Percentiles rank a stretch among this genome's conserved stretches.
These are phyloP conservation scores for Colletotrichum karsti DNA, from an alignment of 2,329 filamentous ascomycete genomes.

Conservation along the genomic window DNA sequence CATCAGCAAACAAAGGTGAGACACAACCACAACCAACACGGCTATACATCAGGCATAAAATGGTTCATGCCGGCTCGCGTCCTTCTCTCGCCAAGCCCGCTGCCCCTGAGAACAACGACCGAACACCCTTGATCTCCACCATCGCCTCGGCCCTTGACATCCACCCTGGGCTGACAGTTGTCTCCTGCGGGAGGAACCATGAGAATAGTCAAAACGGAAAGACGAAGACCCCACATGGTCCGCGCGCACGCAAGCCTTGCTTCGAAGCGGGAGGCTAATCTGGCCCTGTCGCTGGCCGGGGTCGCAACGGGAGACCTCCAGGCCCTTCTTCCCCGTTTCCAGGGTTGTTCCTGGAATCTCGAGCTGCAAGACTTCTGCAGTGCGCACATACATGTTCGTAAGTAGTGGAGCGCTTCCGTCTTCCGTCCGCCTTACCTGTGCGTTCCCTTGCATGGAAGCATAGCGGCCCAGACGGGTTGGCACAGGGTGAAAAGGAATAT, in stretches of 20 bases:
- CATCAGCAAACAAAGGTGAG: not conserved
- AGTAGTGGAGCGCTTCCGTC: constrained; percentile 8
- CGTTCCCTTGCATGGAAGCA: not conserved
- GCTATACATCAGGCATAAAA: not conserved
- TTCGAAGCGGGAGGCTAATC: constrained; percentile 13
- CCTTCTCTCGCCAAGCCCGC: not conserved
- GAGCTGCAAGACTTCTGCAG: constrained; percentile 18
- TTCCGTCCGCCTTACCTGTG: constrained; percentile 5
- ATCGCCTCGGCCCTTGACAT: not conserved
- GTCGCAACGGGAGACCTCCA: constrained; percentile 5
- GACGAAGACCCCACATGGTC: constrained; percentile 43
- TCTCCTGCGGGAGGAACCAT: constrained; percentile 46
- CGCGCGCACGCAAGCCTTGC: constrained; percentile 39
- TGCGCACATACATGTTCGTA: not conserved
- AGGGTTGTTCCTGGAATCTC: constrained; percentile 15
- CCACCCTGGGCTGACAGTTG: constrained; percentile 41
- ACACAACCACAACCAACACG: not conserved
- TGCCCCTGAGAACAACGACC: not conserved
- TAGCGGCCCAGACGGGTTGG: not conserved
- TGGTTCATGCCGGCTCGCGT: constrained; percentile 2
- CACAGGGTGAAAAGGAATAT: not conserved
- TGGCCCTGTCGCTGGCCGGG: not conserved
- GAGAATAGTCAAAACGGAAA: constrained; percentile 8
- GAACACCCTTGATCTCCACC: not conserved
- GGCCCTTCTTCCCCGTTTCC: not conserved